Conservation (phyloP, 2,329 filamentous ascomycete species). For the Bipolaris sorokiniana region DNA sequence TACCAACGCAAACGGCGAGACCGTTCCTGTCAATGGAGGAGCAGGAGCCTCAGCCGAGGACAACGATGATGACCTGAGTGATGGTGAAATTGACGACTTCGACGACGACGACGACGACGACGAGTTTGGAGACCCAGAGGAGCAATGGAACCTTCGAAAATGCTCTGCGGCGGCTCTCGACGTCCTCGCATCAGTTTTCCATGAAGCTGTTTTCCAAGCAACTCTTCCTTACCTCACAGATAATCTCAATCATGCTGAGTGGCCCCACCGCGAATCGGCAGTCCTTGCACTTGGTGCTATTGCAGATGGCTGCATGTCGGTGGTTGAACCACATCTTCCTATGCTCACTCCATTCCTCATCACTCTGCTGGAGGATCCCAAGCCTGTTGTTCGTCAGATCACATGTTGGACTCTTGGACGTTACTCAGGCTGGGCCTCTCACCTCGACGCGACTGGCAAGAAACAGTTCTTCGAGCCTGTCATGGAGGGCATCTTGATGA, state of each 20-base stretch:
- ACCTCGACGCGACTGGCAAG: slow-evolving; percentile 71
- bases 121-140: slow-evolving; percentile 77
- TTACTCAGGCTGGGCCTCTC: slow-evolving; percentile 90
- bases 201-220: slow-evolving; percentile 83
- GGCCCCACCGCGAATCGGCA: slow-evolving; percentile 91
- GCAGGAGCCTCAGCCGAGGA: slow-evolving; percentile 50
- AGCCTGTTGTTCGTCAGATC: slow-evolving; percentile 93
- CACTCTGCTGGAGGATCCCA: slow-evolving; percentile 78
- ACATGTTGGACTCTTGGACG: slow-evolving; percentile 97
- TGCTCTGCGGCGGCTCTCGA: slow-evolving; percentile 96
- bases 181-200: slow-evolving; percentile 90
- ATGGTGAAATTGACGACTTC: slow-evolving; percentile 81
- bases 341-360: slow-evolving; percentile 91
- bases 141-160: slow-evolving; percentile 93
- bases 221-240: slow-evolving; percentile 92
- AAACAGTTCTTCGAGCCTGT: slow-evolving; percentile 87
- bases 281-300: slow-evolving; percentile 94
- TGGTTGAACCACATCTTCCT: slow-evolving; percentile 87
- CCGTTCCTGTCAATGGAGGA: slow-evolving; percentile 51
- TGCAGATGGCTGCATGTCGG: slow-evolving; percentile 89
- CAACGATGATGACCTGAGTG: slow-evolving; percentile 76
- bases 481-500: slow-evolving; percentile 92
- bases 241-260: slow-evolving; percentile 86
- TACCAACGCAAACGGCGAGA: slow-evolving; percentile 55
- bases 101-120: slow-evolving; percentile 76